These are phyloP conservation scores for Quercus lobata DNA, from an alignment of 331 rosid species.

Conservation along the genomic window DNA sequence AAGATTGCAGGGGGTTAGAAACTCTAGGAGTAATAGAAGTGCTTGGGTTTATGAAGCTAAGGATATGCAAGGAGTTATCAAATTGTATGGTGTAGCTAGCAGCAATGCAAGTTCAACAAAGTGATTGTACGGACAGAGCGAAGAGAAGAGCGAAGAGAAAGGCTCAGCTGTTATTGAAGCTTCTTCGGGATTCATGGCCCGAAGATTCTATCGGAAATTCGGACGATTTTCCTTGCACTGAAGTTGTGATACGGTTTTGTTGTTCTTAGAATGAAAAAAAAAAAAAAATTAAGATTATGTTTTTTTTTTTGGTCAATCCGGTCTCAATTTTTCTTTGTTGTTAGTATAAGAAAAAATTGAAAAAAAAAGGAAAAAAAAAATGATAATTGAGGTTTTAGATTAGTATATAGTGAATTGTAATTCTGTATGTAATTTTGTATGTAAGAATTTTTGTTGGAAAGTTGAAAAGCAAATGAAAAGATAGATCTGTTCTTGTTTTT, in stretches of 20 bases:
- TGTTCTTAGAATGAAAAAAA: neutral
- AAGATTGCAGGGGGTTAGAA: too few relatives aligned
- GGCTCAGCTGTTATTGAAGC: conserved; percentile 87
- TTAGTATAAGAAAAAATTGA: conserved; percentile 12
- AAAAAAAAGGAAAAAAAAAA: neutral
- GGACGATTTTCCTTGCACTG: conserved; percentile 81
- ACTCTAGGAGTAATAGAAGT: too few relatives aligned
- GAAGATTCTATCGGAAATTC: conserved; percentile 72
- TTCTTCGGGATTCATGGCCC: conserved; percentile 99
- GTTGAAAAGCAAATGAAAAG: conserved; percentile 11
- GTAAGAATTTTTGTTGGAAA: conserved; percentile 37
- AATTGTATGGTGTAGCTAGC: too few relatives aligned
- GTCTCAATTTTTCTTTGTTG: conserved; percentile 29
- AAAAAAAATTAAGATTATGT: too few relatives aligned
- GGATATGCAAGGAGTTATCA: too few relatives aligned
- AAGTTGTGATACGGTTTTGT: conserved; percentile 59
- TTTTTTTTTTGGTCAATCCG: neutral
- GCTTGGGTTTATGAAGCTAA: too few relatives aligned
- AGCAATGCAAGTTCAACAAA: conserved; percentile 14
- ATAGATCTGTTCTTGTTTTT: conserved; percentile 12
- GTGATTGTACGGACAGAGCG: conserved; percentile 90
- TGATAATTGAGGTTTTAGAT: conserved; percentile 28
- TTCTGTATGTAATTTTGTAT: conserved; percentile 51
- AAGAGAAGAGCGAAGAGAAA: conserved; percentile 93
- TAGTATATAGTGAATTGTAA: conserved; percentile 40